Conservation (phyloP, 345 rosid species). For the Capsella bursapastoris region DNA sequence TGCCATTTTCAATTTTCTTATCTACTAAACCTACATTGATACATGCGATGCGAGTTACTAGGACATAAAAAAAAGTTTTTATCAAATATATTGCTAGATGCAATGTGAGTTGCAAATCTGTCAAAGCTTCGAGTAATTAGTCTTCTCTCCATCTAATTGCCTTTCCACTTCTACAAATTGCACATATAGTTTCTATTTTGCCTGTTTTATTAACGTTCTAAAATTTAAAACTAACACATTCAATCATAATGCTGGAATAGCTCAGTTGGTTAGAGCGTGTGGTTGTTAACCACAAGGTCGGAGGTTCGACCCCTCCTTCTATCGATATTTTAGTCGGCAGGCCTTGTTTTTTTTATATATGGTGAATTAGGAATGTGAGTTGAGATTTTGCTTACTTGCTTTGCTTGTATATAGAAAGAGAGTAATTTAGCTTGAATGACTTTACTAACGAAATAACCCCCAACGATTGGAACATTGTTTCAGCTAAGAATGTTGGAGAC, state of each 20-base stretch:
- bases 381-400: background rate
- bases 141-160: background rate
- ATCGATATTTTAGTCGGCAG: background rate
- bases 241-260: background rate
- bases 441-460: slow-evolving; percentile 25
- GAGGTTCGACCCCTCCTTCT: slow-evolving; percentile 23
- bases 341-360: background rate
- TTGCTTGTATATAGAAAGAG: background rate
- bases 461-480: slow-evolving; percentile 9
- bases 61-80: background rate
- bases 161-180: too few relatives aligned
- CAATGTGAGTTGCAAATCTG: background rate
- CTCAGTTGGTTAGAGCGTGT: slow-evolving; percentile 59
- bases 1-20: background rate
- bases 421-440: slow-evolving; percentile 4
- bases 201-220: too few relatives aligned
- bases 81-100: background rate
- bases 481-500: slow-evolving; percentile 61
- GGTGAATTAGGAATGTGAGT: background rate
- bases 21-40: background rate
- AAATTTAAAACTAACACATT: too few relatives aligned
- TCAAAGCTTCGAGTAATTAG: background rate
- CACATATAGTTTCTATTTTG: too few relatives aligned
- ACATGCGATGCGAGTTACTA: background rate
- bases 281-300: slow-evolving; percentile 88